Percentiles rank a stretch among this genome's conserved stretches.
Evolutionary conservation across 257 asterid species (phyloP).

Genomic region (Forsythia suspensa): DNA sequence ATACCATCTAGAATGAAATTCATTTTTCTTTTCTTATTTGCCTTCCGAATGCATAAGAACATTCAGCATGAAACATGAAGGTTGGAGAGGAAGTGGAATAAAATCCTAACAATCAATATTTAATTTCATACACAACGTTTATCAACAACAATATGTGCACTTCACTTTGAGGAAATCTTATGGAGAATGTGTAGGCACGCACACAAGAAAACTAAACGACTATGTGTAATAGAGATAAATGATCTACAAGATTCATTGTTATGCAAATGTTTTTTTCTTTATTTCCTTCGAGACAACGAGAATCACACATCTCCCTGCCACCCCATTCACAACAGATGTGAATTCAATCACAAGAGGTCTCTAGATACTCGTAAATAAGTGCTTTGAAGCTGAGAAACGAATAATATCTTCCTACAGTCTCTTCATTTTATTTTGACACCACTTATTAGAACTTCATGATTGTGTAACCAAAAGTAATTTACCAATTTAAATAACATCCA

Average conservation of each 20-base stretch:
- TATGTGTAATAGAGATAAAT: background rate
- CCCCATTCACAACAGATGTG: background rate
- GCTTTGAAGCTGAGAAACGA: background rate
- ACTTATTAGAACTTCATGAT: background rate
- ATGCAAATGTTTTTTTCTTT: background rate
- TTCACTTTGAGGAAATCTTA: background rate
- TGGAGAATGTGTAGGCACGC: background rate
- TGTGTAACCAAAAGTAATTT: background rate
- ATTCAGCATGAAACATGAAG: too few relatives aligned
- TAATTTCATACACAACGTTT: background rate
- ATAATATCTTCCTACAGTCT: background rate
- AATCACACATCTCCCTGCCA: too few relatives aligned
- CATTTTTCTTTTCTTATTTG: background rate
- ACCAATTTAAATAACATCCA: constrained; percentile 7
- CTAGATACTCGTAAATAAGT: background rate
- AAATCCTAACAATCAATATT: background rate
- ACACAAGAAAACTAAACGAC: background rate
- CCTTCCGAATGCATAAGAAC: background rate
- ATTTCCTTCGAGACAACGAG: too few relatives aligned
- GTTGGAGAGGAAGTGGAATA: background rate
- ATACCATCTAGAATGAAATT: background rate
- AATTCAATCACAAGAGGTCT: background rate
- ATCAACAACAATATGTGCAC: background rate
- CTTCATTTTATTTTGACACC: background rate
- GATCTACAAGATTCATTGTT: background rate